Conservation (phyloP, 768 basidiomycete genomes). For the Hypholoma fasciculare region DNA sequence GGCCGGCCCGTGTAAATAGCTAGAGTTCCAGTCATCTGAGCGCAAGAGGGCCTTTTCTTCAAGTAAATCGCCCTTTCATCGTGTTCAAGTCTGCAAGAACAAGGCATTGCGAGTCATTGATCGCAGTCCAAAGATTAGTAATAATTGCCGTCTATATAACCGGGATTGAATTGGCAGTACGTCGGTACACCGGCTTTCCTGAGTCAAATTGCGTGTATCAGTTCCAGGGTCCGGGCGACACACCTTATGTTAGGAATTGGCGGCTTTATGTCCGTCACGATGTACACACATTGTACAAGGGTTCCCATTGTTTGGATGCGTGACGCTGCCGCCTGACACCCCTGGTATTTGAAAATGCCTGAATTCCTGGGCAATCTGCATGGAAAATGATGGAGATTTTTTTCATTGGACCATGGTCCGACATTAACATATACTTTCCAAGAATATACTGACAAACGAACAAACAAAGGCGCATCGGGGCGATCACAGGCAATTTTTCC, state of each 20-base stretch:
- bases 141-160: constrained; percentile 3
- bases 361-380: neutral
- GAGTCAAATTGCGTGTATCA: constrained; percentile 4
- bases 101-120: neutral
- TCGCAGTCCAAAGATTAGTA: neutral
- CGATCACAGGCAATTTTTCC: no score
- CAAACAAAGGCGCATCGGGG: no score
- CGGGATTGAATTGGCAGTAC: neutral
- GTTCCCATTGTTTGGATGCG: no score
- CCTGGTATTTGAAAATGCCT: neutral
- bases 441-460: neutral
- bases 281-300: no score
- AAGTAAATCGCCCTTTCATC: no score
- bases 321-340: constrained; percentile 1
- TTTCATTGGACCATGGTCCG: constrained; percentile 4
- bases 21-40: no score
- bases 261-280: constrained; percentile 1
- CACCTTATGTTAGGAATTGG: no score
- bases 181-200: constrained; percentile 1
- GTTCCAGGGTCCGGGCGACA: neutral
- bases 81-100: no score
- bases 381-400: neutral
- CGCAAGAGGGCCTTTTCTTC: no score
- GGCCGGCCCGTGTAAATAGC: no score
- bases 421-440: neutral